phyloP scores from a whole-genome alignment of 2,329 filamentous ascomycete species.

The Xylaria multiplex region DNA sequence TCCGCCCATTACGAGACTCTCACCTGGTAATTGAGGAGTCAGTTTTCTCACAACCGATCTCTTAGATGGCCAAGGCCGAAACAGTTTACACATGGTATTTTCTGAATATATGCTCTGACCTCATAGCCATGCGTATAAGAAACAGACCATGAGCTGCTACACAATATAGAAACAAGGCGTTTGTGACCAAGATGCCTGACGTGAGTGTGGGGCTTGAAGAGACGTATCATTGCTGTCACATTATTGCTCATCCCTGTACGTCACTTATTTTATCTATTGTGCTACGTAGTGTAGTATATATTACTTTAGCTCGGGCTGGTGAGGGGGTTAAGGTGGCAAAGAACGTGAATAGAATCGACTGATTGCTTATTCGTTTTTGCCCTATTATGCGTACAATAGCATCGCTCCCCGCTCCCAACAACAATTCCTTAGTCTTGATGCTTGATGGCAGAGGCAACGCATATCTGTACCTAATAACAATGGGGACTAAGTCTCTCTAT shows the following conservation, averaged over 20 bases:
- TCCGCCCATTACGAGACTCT: neutral
- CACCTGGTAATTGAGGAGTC: constrained; percentile 22
- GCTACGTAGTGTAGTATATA: too few species aligned
- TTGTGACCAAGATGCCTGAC: neutral
- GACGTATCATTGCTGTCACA: constrained; percentile 6
- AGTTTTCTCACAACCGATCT: constrained; percentile 14
- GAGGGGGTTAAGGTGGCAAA: neutral
- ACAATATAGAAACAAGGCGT: neutral
- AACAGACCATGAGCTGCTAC: too few species aligned
- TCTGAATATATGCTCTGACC: constrained; percentile 41
- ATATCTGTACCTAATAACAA: too few species aligned
- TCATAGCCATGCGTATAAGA: constrained; percentile 13
- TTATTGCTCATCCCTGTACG: constrained; percentile 11
- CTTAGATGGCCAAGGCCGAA: constrained; percentile 28
- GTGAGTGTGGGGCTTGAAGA: constrained; percentile 18
- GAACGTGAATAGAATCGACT: neutral
- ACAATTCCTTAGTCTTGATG: neutral
- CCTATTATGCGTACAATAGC: constrained; percentile 1
- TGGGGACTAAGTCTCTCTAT: neutral
- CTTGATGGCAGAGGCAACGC: neutral
- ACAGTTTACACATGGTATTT: too few species aligned
- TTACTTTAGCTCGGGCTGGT: constrained; percentile 10
- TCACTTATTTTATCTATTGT: constrained; percentile 1
- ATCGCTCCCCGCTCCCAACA: neutral
- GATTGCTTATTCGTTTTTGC: constrained; percentile 3